phyloP scores from a whole-genome alignment of 2,329 filamentous ascomycete genomes.

The Aspergillus pseudotamarii region DNA sequence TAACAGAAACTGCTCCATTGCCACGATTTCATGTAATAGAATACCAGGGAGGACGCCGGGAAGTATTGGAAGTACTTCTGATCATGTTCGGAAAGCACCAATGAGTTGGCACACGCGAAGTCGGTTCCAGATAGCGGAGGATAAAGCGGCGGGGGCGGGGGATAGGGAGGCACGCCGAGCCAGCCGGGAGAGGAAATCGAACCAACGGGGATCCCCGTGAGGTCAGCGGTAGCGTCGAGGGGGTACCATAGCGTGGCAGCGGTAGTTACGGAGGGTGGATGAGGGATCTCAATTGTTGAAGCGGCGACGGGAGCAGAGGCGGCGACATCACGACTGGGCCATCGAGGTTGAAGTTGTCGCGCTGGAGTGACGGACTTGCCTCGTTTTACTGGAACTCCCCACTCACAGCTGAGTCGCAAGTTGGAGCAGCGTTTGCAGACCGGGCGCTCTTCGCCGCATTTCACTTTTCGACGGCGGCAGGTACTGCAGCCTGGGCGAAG shows the following conservation, averaged over 20 bases:
- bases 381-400: conserved; percentile 36
- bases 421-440: conserved; percentile 36
- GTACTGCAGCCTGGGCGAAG: conserved; percentile 39
- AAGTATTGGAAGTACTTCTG: conserved; percentile 39
- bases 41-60: conserved; percentile 36
- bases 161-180: conserved; percentile 19
- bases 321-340: conserved; percentile 8
- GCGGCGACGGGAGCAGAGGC: neutral
- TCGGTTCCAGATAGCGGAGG: conserved; percentile 24
- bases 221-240: conserved; percentile 2
- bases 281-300: conserved; percentile 10
- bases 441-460: conserved; percentile 39
- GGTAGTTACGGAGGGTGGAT: conserved; percentile 8
- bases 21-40: conserved; percentile 42
- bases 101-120: conserved; percentile 36
- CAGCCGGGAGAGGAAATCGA: conserved; percentile 15
- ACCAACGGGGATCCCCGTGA: conserved; percentile 24
- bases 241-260: conserved; percentile 11
- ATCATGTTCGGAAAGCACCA: conserved; percentile 38
- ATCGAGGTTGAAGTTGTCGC: conserved; percentile 28
- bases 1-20: conserved; percentile 42
- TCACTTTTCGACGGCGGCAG: conserved; percentile 41
- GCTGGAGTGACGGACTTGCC: conserved; percentile 23
- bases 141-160: conserved; percentile 29
- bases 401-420: conserved; percentile 37